Evolutionary conservation across 139 green algal genomes (phyloP).

Genomic region (Bryopsis sp.): DNA sequence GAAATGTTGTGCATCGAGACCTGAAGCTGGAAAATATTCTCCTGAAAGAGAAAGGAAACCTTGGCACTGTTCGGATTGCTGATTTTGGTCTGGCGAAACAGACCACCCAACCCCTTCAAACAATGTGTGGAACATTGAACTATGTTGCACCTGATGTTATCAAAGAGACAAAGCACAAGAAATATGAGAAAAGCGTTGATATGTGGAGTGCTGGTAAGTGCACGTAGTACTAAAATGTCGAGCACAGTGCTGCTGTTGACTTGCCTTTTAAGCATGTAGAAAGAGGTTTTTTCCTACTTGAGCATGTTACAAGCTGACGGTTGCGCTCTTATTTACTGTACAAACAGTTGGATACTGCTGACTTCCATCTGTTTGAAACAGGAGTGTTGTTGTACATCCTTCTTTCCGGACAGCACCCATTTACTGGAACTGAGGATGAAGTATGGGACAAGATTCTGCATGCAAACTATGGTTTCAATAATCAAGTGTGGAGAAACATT

Average conservation of each 20-base stretch:
- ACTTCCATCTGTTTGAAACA: conserved; percentile 53
- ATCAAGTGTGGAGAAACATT: conserved; percentile 70
- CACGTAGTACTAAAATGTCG: not conserved
- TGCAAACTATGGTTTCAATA: conserved; percentile 64
- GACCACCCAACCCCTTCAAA: conserved; percentile 7
- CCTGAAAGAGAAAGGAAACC: not conserved
- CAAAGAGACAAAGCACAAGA: conserved; percentile 3
- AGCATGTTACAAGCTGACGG: too few relatives aligned
- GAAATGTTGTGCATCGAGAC: conserved; percentile 5
- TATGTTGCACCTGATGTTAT: conserved; percentile 94
- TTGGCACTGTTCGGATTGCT: conserved; percentile 12
- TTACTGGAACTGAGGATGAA: conserved; percentile 73
- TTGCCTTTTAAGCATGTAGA: too few relatives aligned
- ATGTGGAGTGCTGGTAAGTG: not conserved
- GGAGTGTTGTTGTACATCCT: conserved; percentile 76
- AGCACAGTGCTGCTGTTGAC: too few relatives aligned
- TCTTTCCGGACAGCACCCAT: conserved; percentile 82
- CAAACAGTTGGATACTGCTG: not conserved
- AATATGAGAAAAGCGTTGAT: conserved; percentile 25
- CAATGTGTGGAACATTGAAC: conserved; percentile 24
- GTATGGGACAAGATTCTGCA: conserved; percentile 81
- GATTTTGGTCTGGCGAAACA: conserved; percentile 20
- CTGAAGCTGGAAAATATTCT: conserved; percentile 18
- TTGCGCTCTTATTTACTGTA: too few relatives aligned
- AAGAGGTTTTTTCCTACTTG: too few relatives aligned